Evolutionary conservation across 2,329 filamentous ascomycete species (phyloP).

Genomic region (Cordyceps javanica): DNA sequence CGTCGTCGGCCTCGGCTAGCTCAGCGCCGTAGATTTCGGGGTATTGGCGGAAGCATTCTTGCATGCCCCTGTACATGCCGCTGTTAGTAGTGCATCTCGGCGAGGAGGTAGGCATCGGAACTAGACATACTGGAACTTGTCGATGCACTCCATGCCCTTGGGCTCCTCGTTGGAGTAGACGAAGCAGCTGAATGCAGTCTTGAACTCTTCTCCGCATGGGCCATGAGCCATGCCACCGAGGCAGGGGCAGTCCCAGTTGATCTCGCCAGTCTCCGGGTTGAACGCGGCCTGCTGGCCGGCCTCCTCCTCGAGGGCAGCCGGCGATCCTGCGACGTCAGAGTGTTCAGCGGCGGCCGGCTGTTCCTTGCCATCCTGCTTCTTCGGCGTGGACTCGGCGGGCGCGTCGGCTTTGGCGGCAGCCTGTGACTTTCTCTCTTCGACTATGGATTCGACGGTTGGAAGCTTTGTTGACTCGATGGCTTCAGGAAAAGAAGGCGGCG

Average conservation of each 20-base stretch:
- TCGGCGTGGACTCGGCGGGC: slow-evolving; percentile 23
- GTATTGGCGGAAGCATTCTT: slow-evolving; percentile 89
- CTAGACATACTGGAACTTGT: slow-evolving; percentile 81
- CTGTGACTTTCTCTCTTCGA: slow-evolving; percentile 47
- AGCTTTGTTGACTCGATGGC: slow-evolving; percentile 35
- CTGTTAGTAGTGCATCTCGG: slow-evolving; percentile 39
- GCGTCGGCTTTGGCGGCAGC: slow-evolving; percentile 19
- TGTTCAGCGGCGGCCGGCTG: slow-evolving; percentile 16
- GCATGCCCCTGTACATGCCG: slow-evolving; percentile 96
- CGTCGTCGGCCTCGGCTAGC: slow-evolving; percentile 65
- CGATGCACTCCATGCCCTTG: slow-evolving; percentile 96
- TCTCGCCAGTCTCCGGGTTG: slow-evolving; percentile 97
- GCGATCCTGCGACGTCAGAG: slow-evolving; percentile 28
- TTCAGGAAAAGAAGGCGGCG: slow-evolving; percentile 49
- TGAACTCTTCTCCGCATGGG: slow-evolving; percentile 93
- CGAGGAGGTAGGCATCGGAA: too few species aligned
- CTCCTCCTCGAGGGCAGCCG: slow-evolving; percentile 65
- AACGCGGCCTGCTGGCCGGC: slow-evolving; percentile 86
- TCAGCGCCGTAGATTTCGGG: slow-evolving; percentile 91
- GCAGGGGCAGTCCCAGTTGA: slow-evolving; percentile 99
- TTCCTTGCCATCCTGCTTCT: slow-evolving; percentile 20
- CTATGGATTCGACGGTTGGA: slow-evolving; percentile 60
- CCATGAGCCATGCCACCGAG: slow-evolving; percentile 95
- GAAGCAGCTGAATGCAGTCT: slow-evolving; percentile 94
- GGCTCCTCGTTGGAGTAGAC: slow-evolving; percentile 92